Evolutionary conservation across 2,329 filamentous ascomycete species (phyloP).

Genomic region (Aspergillus hiratsukae): DNA sequence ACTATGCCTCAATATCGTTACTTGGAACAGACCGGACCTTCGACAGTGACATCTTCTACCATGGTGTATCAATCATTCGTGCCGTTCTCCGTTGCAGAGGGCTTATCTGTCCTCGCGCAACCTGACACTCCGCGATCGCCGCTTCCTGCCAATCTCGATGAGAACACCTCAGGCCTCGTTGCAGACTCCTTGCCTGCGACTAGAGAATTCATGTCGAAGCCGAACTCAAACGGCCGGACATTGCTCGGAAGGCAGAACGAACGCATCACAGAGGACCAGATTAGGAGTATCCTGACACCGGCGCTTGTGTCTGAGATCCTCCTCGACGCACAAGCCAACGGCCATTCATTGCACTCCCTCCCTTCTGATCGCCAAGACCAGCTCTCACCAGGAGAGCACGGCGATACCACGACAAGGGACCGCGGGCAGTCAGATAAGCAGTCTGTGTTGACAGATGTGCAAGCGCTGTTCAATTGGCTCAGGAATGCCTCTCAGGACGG

Average conservation of each 20-base stretch:
- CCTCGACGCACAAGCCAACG: conserved; percentile 33
- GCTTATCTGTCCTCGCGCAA: conserved; percentile 10
- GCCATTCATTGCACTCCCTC: not conserved
- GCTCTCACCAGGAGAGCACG: not conserved
- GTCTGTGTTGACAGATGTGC: conserved; percentile 26
- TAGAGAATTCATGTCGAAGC: conserved; percentile 26
- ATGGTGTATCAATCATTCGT: conserved; percentile 15
- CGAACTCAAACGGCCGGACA: conserved; percentile 24
- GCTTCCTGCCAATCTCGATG: conserved; percentile 1
- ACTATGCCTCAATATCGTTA: conserved; percentile 36
- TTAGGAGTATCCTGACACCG: conserved; percentile 28
- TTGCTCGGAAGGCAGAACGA: conserved; percentile 24
- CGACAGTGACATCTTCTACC: conserved; percentile 9
- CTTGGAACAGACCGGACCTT: conserved; percentile 30
- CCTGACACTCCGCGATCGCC: conserved; percentile 10
- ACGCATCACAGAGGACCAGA: conserved; percentile 6
- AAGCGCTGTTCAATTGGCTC: conserved; percentile 34
- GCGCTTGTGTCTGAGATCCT: conserved; percentile 38
- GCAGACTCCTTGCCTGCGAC: conserved; percentile 12
- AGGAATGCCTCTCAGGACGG: conserved; percentile 16
- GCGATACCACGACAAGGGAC: not conserved
- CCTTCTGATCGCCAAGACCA: not conserved
- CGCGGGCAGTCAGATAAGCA: not conserved
- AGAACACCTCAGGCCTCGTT: not conserved
- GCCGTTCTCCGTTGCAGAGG: conserved; percentile 15